phyloP scores from a whole-genome alignment of 495 filamentous ascomycete species.

The Bryoglossum gracile region DNA sequence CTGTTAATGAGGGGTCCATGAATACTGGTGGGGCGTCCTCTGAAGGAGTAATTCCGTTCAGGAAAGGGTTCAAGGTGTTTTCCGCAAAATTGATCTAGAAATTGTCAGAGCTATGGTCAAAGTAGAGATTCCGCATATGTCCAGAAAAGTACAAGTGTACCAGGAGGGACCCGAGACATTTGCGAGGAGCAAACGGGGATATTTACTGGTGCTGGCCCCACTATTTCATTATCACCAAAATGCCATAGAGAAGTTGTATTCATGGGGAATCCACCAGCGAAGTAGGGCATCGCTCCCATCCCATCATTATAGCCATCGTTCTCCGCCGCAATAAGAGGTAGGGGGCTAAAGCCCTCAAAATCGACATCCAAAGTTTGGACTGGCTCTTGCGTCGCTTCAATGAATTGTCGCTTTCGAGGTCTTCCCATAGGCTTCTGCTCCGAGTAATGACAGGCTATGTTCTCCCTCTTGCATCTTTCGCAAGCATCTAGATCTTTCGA shows the following conservation, averaged over 20 bases:
- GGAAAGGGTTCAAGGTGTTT: constrained; percentile 21
- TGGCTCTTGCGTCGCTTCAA: constrained; percentile 26
- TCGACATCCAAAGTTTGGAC: neutral
- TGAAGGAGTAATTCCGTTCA: too few relatives aligned
- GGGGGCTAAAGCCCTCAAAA: neutral
- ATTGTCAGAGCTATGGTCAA: constrained; percentile 5
- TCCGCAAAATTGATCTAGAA: constrained; percentile 23
- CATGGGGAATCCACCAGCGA: constrained; percentile 8
- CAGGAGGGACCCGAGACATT: too few relatives aligned
- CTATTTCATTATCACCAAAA: constrained; percentile 11
- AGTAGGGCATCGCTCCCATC: constrained; percentile 20
- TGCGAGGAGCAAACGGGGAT: too few relatives aligned
- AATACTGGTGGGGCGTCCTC: constrained; percentile 12
- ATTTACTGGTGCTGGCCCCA: constrained; percentile 7
- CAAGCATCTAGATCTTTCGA: constrained; percentile 51
- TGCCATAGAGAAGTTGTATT: constrained; percentile 5
- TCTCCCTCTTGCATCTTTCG: constrained; percentile 46
- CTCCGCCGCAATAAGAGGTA: constrained; percentile 7
- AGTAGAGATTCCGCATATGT: constrained; percentile 7
- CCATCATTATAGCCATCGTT: constrained; percentile 6
- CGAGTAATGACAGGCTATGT: constrained; percentile 50
- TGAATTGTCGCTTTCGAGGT: constrained; percentile 46
- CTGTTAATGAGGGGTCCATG: constrained; percentile 20
- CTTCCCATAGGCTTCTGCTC: constrained; percentile 56
- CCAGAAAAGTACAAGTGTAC: neutral